Conservation (phyloP, 2,329 filamentous ascomycete genomes). For the Xylaria polymorpha region DNA sequence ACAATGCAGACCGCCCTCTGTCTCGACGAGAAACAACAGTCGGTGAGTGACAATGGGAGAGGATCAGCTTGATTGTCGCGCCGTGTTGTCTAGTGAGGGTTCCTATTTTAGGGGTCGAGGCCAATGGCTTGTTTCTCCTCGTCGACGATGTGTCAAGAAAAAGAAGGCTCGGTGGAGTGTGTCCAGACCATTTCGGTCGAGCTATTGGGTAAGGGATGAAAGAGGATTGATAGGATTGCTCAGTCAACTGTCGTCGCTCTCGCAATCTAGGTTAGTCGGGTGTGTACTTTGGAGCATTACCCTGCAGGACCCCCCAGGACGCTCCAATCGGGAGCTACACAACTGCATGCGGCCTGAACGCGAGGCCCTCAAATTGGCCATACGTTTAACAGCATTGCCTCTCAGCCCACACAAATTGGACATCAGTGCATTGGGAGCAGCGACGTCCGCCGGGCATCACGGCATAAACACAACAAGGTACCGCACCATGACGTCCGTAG, state of each 20-base stretch:
- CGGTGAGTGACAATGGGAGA: constrained; percentile 46
- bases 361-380: constrained; percentile 47
- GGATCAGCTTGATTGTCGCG: constrained; percentile 45
- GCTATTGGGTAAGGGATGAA: constrained; percentile 42
- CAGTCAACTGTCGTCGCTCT: constrained; percentile 34
- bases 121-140: constrained; percentile 37
- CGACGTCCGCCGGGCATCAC: constrained; percentile 47
- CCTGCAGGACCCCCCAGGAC: constrained; percentile 33
- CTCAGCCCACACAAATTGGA: constrained; percentile 50
- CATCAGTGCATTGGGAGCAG: constrained; percentile 48
- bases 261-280: constrained; percentile 23
- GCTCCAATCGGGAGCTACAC: constrained; percentile 47
- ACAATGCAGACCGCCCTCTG: constrained; percentile 44
- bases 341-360: constrained; percentile 43
- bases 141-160: constrained; percentile 38
- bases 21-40: constrained; percentile 40
- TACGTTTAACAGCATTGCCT: constrained; percentile 39
- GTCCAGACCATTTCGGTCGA: constrained; percentile 41
- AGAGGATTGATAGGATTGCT: constrained; percentile 26
- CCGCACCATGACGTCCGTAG: constrained; percentile 43
- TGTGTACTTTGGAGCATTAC: constrained; percentile 30
- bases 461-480: constrained; percentile 44
- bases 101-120: constrained; percentile 40
- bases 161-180: constrained; percentile 42
- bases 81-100: constrained; percentile 41